Percentiles rank a stretch among this genome's conserved stretches.
These are phyloP conservation scores for Catenaria anguillulae DNA, from an alignment of 371 early-diverging fungal species.

Conservation along the genomic window DNA sequence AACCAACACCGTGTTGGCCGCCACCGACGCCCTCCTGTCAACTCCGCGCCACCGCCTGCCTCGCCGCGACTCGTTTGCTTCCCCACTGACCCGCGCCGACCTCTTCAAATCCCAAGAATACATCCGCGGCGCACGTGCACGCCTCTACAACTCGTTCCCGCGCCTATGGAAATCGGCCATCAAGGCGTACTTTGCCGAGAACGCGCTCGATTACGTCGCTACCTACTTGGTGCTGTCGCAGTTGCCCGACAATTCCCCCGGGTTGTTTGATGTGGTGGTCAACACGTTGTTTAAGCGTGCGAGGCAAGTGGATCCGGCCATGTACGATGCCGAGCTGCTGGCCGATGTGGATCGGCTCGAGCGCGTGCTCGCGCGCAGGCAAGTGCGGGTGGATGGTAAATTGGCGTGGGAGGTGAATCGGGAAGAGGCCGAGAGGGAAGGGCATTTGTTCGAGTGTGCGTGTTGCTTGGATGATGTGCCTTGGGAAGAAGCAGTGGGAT, in stretches of 20 bases:
- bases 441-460: constrained; percentile 7
- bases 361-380: no score
- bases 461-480: constrained; percentile 10
- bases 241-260: not conserved
- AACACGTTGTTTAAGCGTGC: not conserved
- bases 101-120: no score
- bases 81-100: no score
- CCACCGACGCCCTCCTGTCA: constrained; percentile 16
- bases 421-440: not conserved
- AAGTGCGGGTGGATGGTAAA: not conserved
- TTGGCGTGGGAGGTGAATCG: not conserved
- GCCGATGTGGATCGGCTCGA: constrained; percentile 1
- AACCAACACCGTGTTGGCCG: constrained; percentile 25
- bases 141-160: constrained; percentile 16
- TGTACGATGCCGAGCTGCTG: not conserved
- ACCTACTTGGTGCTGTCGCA: constrained; percentile 22
- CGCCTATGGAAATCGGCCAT: constrained; percentile 37
- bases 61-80: constrained; percentile 22
- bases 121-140: not conserved
- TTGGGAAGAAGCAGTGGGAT: constrained; percentile 9
- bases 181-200: constrained; percentile 37
- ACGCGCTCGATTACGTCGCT: constrained; percentile 32
- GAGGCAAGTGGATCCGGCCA: not conserved
- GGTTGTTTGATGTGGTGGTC: not conserved
- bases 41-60: constrained; percentile 12